Conservation (phyloP, 176 grass and related monocot species). For the Thinopyrum elongatum region DNA sequence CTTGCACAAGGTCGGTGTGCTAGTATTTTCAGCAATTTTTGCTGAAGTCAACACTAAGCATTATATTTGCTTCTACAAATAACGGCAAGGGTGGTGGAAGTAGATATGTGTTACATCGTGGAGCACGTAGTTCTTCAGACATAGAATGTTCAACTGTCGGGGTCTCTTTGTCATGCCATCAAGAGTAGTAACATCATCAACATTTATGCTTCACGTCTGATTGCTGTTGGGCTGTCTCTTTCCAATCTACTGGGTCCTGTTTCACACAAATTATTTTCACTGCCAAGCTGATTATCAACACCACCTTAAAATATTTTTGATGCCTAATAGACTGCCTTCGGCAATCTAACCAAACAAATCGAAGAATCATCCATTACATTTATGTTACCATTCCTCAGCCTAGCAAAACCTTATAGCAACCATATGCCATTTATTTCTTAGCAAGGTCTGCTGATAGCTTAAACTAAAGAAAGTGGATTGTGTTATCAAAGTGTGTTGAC, state of each 20-base stretch:
- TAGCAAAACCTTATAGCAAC: background rate
- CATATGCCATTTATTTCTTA: background rate
- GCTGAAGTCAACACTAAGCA: background rate
- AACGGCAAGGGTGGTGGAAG: background rate
- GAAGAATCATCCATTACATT: background rate
- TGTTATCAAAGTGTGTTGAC: constrained; percentile 2
- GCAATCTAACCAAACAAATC: background rate
- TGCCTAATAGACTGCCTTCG: background rate
- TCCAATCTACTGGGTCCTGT: constrained; percentile 17
- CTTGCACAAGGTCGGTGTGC: constrained; percentile 77
- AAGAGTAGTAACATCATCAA: background rate
- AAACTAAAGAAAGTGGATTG: background rate
- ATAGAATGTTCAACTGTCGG: background rate
- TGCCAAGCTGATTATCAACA: background rate
- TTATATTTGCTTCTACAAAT: constrained; percentile 23
- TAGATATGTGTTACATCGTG: background rate
- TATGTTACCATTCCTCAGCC: background rate
- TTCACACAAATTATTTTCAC: constrained; percentile 9
- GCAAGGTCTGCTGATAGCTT: background rate
- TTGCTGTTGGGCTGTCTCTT: constrained; percentile 25
- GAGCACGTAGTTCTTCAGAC: background rate
- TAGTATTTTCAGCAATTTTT: background rate
- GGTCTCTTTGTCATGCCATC: background rate
- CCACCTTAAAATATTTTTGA: background rate
- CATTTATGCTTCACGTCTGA: constrained; percentile 25